phyloP scores from a whole-genome alignment of 2,329 filamentous ascomycete genomes.

The Pseudogymnoascus sp. region DNA sequence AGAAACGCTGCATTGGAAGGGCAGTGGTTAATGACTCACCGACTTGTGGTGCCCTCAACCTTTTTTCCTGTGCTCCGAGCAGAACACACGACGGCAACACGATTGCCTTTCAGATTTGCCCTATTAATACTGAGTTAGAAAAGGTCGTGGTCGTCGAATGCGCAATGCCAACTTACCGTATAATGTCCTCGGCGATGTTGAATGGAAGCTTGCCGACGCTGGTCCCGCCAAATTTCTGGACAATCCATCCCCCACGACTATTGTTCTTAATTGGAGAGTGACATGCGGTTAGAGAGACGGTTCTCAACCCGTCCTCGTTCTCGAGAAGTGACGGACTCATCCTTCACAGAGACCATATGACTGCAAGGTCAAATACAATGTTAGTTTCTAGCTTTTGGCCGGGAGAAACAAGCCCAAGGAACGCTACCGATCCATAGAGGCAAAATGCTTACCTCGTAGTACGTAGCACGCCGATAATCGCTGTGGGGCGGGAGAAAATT shows the following conservation, averaged over 20 bases:
- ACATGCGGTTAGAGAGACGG: constrained; percentile 2
- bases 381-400: not conserved
- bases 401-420: not conserved
- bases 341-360: constrained; percentile 5
- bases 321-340: constrained; percentile 9
- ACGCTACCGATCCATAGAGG: not conserved
- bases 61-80: constrained; percentile 92
- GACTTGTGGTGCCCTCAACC: constrained; percentile 87
- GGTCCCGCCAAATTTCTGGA: constrained; percentile 93
- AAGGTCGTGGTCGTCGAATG: not conserved
- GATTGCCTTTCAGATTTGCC: constrained; percentile 54
- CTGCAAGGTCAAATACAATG: not conserved
- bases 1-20: not conserved
- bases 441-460: constrained; percentile 6
- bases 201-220: constrained; percentile 89
- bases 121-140: constrained; percentile 30
- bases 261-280: constrained; percentile 24
- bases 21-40: constrained; percentile 47
- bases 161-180: constrained; percentile 39
- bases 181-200: constrained; percentile 64
- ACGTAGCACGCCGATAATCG: constrained; percentile 6
- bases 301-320: constrained; percentile 6
- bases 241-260: constrained; percentile 53
- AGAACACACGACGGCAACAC: constrained; percentile 89
- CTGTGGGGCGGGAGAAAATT: constrained; percentile 5